A percentile compares a stretch with the other conserved stretches of the same genome.
These are phyloP conservation scores for Meyerozyma elateridarum DNA, from an alignment of 1,139 yeast species.

Conservation along the genomic window DNA sequence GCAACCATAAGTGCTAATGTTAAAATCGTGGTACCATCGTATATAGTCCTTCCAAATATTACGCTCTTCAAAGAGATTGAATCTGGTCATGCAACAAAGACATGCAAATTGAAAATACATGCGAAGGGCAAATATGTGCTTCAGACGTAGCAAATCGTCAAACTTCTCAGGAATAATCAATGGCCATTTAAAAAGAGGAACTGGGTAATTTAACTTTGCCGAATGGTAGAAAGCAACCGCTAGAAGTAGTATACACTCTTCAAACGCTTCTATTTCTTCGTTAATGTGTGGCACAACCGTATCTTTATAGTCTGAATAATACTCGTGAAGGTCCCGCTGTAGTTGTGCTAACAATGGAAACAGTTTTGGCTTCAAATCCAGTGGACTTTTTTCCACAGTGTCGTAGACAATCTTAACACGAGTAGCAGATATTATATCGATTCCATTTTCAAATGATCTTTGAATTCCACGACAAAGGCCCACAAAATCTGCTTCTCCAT, in stretches of 20 bases:
- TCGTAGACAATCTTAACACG: background rate
- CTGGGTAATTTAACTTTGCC: conserved; percentile 17
- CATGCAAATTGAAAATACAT: conserved; percentile 1
- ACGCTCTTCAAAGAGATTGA: background rate
- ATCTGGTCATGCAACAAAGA: background rate
- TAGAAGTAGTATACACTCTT: conserved; percentile 12
- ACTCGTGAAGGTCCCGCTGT: conserved; percentile 9
- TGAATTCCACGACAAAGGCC: conserved; percentile 2
- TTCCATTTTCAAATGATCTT: background rate
- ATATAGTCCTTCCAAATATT: conserved; percentile 4
- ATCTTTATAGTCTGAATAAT: conserved; percentile 3
- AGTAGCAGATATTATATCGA: background rate
- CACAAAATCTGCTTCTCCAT: background rate
- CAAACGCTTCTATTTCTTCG: conserved; percentile 11
- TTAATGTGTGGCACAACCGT: conserved; percentile 6
- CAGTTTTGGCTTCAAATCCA: conserved; percentile 9
- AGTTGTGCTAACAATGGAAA: conserved; percentile 18
- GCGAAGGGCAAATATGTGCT: conserved; percentile 20
- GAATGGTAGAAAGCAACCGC: conserved; percentile 14
- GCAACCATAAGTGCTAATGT: background rate
- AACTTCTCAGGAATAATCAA: conserved; percentile 17
- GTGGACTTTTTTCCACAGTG: background rate
- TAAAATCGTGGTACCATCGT: background rate
- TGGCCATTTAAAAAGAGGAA: conserved; percentile 27
- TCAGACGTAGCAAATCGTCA: conserved; percentile 17